Conservation (phyloP, 2,329 filamentous ascomycete species). For the Colletotrichum aenigma region DNA sequence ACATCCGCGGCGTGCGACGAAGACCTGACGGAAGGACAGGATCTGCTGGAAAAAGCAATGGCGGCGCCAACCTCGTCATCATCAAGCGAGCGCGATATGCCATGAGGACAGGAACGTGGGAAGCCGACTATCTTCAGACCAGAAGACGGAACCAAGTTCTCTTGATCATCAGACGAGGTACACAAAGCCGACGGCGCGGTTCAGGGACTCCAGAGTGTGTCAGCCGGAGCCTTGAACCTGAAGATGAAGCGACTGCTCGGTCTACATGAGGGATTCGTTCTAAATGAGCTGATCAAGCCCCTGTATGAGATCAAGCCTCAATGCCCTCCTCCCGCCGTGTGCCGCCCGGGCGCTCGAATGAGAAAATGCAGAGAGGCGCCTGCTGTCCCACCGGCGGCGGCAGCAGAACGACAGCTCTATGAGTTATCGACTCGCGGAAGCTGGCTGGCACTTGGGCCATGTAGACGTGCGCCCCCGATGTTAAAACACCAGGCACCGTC, state of each 20-base stretch:
- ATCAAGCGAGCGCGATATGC: background rate
- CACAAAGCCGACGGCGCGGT: background rate
- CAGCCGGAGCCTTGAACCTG: background rate
- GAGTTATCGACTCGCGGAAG: background rate
- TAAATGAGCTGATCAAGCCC: background rate
- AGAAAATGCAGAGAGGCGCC: background rate
- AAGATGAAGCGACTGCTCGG: background rate
- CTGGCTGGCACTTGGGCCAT: constrained; percentile 1
- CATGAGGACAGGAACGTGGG: background rate
- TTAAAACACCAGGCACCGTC: constrained; percentile 7
- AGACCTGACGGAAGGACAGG: background rate
- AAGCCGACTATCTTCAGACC: background rate
- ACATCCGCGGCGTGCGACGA: background rate
- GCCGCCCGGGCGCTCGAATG: background rate
- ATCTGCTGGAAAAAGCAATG: background rate
- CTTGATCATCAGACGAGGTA: background rate
- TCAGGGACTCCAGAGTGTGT: background rate
- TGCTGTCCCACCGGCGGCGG: background rate
- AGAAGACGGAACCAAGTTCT: background rate
- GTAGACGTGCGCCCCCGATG: background rate
- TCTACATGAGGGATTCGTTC: background rate
- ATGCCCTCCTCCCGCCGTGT: background rate
- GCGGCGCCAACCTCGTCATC: background rate
- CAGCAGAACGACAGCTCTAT: background rate
- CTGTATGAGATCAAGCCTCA: background rate